Conservation (phyloP, 129 eudicot genomes). For the Tagetes patula region DNA sequence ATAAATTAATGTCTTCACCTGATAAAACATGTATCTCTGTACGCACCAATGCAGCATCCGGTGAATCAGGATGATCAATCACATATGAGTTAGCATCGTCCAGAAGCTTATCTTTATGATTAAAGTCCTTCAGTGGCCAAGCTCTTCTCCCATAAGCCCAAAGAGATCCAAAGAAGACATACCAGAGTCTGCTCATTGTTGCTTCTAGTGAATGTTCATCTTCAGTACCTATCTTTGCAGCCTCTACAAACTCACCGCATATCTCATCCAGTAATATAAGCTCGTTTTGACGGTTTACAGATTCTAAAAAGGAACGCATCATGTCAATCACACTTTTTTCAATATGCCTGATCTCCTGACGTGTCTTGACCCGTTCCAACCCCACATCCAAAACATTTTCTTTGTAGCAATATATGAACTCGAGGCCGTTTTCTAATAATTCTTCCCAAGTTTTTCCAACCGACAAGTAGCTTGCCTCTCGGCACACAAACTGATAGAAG, state of each 20-base stretch:
- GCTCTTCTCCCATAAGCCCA: constrained; percentile 54
- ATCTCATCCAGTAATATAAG: constrained; percentile 46
- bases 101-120: constrained; percentile 47
- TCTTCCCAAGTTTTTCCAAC: constrained; percentile 18
- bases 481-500: constrained; percentile 39
- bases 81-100: constrained; percentile 36
- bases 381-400: constrained; percentile 20
- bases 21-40: constrained; percentile 45
- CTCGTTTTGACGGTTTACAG: constrained; percentile 43
- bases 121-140: constrained; percentile 62
- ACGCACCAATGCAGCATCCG: constrained; percentile 29
- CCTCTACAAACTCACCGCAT: constrained; percentile 46
- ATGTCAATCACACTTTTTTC: constrained; percentile 41
- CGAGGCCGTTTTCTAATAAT: constrained; percentile 17
- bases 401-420: constrained; percentile 32
- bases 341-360: constrained; percentile 36
- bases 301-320: constrained; percentile 35
- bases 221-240: constrained; percentile 39
- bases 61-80: constrained; percentile 11
- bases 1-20: constrained; percentile 24
- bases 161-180: constrained; percentile 38
- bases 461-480: constrained; percentile 35
- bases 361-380: constrained; percentile 17
- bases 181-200: constrained; percentile 24
- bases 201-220: constrained; percentile 11